phyloP scores from a whole-genome alignment of 257 asterid genomes.

The Ilex asprella region DNA sequence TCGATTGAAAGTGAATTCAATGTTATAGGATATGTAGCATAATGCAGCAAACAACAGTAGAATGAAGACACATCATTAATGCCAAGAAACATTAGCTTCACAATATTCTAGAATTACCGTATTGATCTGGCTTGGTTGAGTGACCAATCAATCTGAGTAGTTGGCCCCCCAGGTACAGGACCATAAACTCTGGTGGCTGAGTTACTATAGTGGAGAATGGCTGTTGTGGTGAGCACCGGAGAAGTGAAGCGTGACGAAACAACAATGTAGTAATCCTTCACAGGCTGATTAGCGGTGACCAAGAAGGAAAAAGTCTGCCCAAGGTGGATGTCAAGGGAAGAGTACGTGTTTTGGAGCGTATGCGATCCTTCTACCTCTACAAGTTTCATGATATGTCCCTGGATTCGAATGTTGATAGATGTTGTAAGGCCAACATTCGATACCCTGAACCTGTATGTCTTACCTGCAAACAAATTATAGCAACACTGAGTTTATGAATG shows the following conservation, averaged over 20 bases:
- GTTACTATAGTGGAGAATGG: conserved; percentile 84
- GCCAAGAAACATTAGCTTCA: no score
- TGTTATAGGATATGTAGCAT: no score
- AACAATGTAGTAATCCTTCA: conserved; percentile 77
- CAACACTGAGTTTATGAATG: not conserved
- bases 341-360: conserved; percentile 63
- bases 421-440: conserved; percentile 78
- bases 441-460: conserved; percentile 87
- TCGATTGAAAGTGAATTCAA: no score
- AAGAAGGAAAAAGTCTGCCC: conserved; percentile 92
- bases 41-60: no score
- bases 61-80: no score
- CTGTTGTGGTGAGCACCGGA: conserved; percentile 70
- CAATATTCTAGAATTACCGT: conserved; percentile 37
- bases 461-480: conserved; percentile 36
- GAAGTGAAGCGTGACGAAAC: conserved; percentile 77
- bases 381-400: conserved; percentile 80
- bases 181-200: conserved; percentile 65
- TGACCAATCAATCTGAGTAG: conserved; percentile 60
- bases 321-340: conserved; percentile 71
- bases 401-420: conserved; percentile 77
- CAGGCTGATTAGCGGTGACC: conserved; percentile 71
- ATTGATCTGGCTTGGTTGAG: conserved; percentile 87
- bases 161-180: conserved; percentile 72
- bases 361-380: conserved; percentile 99